These are phyloP conservation scores for Corchorus olitorius DNA, from an alignment of 345 rosid genomes.

Conservation along the genomic window DNA sequence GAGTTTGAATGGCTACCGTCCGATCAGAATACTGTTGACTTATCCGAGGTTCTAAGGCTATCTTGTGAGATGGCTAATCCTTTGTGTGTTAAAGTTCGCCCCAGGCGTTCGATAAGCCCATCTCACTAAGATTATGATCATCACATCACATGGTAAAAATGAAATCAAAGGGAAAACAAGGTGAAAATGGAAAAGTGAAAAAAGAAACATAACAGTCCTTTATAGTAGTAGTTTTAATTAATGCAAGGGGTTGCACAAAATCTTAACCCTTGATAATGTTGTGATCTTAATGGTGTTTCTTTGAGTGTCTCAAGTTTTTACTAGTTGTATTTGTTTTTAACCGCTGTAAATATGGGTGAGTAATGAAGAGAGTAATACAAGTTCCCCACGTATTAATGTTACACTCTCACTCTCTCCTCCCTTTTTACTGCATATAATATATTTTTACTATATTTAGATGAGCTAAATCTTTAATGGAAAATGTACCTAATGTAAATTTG, in stretches of 20 bases:
- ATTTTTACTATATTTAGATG: not conserved
- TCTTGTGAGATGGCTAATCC: constrained; percentile 90
- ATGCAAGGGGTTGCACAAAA: not conserved
- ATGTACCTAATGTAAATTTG: too few relatives aligned
- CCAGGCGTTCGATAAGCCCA: constrained; percentile 34
- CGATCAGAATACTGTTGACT: constrained; percentile 45
- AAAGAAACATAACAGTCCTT: too few relatives aligned
- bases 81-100: constrained; percentile 41
- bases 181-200: not conserved
- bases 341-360: constrained; percentile 19
- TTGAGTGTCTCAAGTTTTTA: constrained; percentile 6
- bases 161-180: not conserved
- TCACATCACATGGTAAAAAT: not conserved
- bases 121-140: not conserved
- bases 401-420: not conserved
- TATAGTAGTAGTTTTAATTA: not conserved
- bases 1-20: constrained; percentile 63
- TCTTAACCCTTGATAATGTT: constrained; percentile 12
- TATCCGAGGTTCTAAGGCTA: constrained; percentile 67
- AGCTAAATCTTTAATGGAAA: not conserved
- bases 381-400: not conserved
- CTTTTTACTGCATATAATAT: not conserved
- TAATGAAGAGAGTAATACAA: not conserved
- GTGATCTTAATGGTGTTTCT: not conserved
- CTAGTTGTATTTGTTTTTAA: constrained; percentile 12